Percentiles rank a stretch among this genome's conserved stretches.
phyloP scores from a whole-genome alignment of 257 asterid genomes.

The Haberlea rhodopensis region DNA sequence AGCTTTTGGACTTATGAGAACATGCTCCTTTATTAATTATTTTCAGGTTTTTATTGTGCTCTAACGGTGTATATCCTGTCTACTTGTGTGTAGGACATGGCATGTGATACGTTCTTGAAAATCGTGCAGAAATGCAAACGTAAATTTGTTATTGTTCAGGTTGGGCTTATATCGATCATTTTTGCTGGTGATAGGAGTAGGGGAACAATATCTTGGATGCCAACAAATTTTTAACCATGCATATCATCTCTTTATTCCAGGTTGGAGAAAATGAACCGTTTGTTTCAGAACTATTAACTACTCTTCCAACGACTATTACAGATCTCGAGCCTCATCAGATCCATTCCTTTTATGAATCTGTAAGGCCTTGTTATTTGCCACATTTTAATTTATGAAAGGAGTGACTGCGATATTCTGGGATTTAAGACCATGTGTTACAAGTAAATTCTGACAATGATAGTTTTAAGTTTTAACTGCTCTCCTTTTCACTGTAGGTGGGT shows the following conservation, averaged over 20 bases:
- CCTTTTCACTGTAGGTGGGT: constrained; percentile 60
- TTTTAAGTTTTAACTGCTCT: constrained; percentile 10
- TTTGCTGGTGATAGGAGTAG: constrained; percentile 5
- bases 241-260: constrained; percentile 41
- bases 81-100: constrained; percentile 76
- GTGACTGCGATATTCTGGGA: constrained; percentile 11
- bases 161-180: constrained; percentile 22
- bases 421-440: neutral
- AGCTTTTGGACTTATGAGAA: neutral
- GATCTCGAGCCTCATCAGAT: constrained; percentile 98
- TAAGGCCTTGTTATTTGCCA: constrained; percentile 35
- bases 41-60: constrained; percentile 2
- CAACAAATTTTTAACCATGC: constrained; percentile 1
- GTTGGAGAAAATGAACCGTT: constrained; percentile 95
- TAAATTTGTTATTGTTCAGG: constrained; percentile 92
- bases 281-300: constrained; percentile 85
- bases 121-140: constrained; percentile 99
- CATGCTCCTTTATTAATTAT: neutral
- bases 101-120: constrained; percentile 96
- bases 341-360: constrained; percentile 96
- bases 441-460: neutral
- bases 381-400: neutral
- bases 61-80: constrained; percentile 11
- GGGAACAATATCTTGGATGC: constrained; percentile 14
- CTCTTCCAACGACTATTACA: constrained; percentile 76